Evolutionary conservation across 345 rosid genomes (phyloP).

Genomic region (Eucalyptus curtisii): DNA sequence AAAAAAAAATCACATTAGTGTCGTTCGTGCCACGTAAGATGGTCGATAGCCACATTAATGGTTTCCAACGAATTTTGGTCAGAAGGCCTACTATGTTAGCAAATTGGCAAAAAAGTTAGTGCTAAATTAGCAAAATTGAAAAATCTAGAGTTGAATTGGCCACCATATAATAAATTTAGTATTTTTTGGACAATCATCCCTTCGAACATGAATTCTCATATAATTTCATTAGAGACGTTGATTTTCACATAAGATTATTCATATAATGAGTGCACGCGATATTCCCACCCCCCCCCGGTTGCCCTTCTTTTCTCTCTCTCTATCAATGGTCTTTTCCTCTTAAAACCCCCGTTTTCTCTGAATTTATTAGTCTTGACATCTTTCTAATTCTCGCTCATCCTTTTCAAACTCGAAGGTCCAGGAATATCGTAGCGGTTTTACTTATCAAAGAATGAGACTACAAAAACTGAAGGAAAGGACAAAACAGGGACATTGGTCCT

Average conservation of each 20-base stretch:
- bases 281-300: too few relatives aligned
- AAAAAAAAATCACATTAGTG: too few relatives aligned
- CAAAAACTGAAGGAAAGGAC: background rate
- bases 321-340: background rate
- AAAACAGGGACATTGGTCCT: background rate
- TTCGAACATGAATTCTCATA: background rate
- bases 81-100: background rate
- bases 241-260: background rate
- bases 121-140: background rate
- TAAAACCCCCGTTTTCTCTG: background rate
- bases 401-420: background rate
- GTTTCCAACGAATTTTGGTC: too few relatives aligned
- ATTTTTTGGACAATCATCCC: background rate
- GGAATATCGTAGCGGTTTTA: background rate
- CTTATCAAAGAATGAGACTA: background rate
- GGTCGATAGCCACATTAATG: too few relatives aligned
- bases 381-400: background rate
- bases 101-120: background rate
- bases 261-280: background rate
- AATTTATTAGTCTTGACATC: background rate
- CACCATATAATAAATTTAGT: fast-evolving
- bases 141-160: background rate
- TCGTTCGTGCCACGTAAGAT: too few relatives aligned
- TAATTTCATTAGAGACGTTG: background rate
- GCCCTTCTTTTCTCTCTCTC: too few relatives aligned